Conservation (phyloP, 768 basidiomycete genomes). For the Russula sp. region DNA sequence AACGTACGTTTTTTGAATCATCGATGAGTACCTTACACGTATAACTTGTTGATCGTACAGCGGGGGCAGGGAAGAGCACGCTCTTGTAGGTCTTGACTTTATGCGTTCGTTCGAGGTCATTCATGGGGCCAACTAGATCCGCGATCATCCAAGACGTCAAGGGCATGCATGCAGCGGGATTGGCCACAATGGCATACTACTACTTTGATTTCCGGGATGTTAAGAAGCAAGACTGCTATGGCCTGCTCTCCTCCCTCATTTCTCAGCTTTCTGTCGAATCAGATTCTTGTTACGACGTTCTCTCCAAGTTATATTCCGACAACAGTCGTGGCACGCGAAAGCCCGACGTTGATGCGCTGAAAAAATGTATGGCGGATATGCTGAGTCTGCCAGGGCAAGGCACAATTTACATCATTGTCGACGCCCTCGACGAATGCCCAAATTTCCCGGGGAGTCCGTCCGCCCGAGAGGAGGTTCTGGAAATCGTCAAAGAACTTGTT, state of each 20-base stretch:
- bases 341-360: neutral
- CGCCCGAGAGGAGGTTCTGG: slow-evolving; percentile 8
- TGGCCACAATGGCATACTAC: neutral
- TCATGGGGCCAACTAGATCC: neutral
- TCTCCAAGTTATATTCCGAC: neutral
- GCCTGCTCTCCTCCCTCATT: slow-evolving; percentile 8
- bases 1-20: neutral
- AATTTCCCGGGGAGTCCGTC: slow-evolving; percentile 2
- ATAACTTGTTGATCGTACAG: neutral
- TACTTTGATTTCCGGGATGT: neutral
- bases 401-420: slow-evolving; percentile 1
- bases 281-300: neutral
- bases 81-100: neutral
- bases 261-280: neutral
- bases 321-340: neutral
- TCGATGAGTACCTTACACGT: no score
- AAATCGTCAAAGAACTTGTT: neutral
- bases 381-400: neutral
- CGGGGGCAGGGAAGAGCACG: neutral
- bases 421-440: slow-evolving; percentile 18
- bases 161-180: neutral
- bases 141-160: neutral
- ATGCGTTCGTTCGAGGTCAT: no score
- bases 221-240: slow-evolving; percentile 1
- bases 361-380: neutral